These are phyloP conservation scores for Gymnopilus dilepis DNA, from an alignment of 768 basidiomycete genomes.

Conservation along the genomic window DNA sequence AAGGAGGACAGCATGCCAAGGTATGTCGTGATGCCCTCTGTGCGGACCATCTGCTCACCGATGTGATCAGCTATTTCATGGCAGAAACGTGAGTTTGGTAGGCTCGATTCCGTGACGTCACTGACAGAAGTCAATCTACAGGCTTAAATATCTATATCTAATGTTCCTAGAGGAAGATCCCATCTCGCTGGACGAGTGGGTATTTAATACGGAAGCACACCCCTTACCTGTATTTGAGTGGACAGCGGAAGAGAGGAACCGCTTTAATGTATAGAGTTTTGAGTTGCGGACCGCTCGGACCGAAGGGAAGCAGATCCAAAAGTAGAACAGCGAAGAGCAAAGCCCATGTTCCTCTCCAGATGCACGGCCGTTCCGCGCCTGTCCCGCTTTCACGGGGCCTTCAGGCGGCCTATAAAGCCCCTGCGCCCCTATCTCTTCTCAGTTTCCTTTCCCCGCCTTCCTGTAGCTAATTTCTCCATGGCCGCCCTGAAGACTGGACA, in stretches of 20 bases:
- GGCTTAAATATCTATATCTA: slow-evolving; percentile 76
- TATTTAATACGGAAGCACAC: slow-evolving; percentile 77
- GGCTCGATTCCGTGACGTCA: slow-evolving; percentile 5
- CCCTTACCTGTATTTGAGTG: slow-evolving; percentile 75
- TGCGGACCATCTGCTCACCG: slow-evolving; percentile 1
- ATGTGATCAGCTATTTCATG: slow-evolving; percentile 45
- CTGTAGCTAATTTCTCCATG: slow-evolving; percentile 19
- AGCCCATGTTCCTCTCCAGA: slow-evolving; percentile 26
- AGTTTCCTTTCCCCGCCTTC: slow-evolving; percentile 19
- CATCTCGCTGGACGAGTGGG: slow-evolving; percentile 60
- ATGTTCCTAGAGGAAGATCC: slow-evolving; percentile 70
- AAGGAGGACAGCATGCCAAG: slow-evolving; percentile 75
- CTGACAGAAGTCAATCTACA: slow-evolving; percentile 28
- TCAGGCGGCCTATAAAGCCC: slow-evolving; percentile 27
- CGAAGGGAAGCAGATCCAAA: neutral
- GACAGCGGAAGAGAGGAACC: slow-evolving; percentile 56
- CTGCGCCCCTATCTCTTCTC: slow-evolving; percentile 4
- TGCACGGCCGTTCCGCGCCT: slow-evolving; percentile 21
- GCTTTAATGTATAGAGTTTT: slow-evolving; percentile 32
- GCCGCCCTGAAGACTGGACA: slow-evolving; percentile 61
- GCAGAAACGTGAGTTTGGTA: slow-evolving; percentile 49
- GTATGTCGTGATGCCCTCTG: slow-evolving; percentile 39
- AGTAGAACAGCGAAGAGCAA: slow-evolving; percentile 10
- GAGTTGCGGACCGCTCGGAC: slow-evolving; percentile 3
- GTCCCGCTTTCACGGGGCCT: slow-evolving; percentile 17